Base-by-base conservation (phyloP, 305 asterid genomes). In the Fraxinus angustifolia region DNA sequence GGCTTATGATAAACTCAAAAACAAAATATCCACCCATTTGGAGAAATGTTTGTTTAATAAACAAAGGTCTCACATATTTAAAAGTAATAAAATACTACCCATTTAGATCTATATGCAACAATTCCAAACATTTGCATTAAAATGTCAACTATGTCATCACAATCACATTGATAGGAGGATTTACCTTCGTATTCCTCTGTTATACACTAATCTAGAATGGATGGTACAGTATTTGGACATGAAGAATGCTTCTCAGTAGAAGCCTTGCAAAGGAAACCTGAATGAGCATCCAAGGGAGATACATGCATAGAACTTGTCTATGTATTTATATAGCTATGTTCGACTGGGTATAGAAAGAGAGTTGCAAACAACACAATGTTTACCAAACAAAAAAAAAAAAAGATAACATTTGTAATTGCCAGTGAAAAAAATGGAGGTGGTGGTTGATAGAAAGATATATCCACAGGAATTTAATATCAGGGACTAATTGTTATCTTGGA, bases 171-270 rank as follows among this genome's bases (percentile, higher is more conserved):
- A 7, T 28, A 68, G 74, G 74, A 78, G 71, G 73, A 65, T 70
- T 79, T 23, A 42, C 58, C 79, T 75, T 58, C 76, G 28, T 77
- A 80, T 58, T 77, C 80, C 77, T 58, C 56, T 80, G 70, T 35
- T 30, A 82, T 58, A 77, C 77, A 77, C 81, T 73, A 68, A 30
- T 67, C 73, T 67, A 67, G 35, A 67, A 67, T 67, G 17, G 35
- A 23, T 19, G 56, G 38, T 33, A 26, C 73, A 26, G 8, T 67
- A 67, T 26, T 28, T 67, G 33, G 73, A 67, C 33, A 28, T 26
- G 35, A 28, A 26, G 35, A 67, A 28, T 68, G 81, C n/a, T 75
- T 53, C 77, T 0, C n/a, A 19, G 48, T 38, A 75, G 48, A 81
- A 50, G 38, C 71, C 80, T 70, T 30, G 23, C 19, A 26, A 56